Percentiles rank a stretch among this genome's conserved stretches.
Evolutionary conservation across 257 asterid species (phyloP).

Genomic region (Solanum tarijense): DNA sequence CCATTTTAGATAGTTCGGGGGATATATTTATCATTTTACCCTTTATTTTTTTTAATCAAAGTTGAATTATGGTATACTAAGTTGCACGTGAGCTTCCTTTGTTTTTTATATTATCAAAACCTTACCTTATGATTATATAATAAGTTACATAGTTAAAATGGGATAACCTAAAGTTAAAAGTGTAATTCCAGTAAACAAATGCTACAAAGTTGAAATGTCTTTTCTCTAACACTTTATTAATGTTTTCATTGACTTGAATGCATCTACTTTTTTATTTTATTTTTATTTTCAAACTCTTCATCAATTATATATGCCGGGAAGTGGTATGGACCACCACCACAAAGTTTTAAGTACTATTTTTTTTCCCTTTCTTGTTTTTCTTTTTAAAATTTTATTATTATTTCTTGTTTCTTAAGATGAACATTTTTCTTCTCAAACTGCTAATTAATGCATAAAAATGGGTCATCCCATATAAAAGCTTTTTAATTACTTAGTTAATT

Average conservation of each 20-base stretch:
- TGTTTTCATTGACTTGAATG: constrained; percentile 12
- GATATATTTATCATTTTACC: too few species aligned
- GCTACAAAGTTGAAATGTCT: background rate
- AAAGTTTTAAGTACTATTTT: background rate
- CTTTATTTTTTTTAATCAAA: background rate
- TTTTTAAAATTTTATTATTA: background rate
- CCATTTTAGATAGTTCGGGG: too few species aligned
- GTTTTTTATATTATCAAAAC: background rate
- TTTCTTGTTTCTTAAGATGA: background rate
- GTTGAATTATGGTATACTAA: background rate
- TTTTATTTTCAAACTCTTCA: constrained; percentile 1
- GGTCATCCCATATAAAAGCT: background rate
- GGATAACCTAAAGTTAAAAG: background rate
- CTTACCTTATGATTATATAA: background rate
- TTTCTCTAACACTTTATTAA: background rate
- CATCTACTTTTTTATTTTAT: background rate
- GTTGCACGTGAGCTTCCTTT: background rate
- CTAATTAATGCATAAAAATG: background rate
- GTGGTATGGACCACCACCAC: background rate
- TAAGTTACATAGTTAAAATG: background rate
- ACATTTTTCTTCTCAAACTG: background rate
- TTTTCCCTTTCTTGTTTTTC: background rate
- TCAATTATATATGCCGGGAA: background rate
- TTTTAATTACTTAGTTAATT: background rate
- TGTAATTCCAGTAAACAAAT: background rate